Evolutionary conservation across 257 asterid species (phyloP), one percentile per base, ranked within the genome.

Genomic region (Nicotiana noctiflora): DNA sequence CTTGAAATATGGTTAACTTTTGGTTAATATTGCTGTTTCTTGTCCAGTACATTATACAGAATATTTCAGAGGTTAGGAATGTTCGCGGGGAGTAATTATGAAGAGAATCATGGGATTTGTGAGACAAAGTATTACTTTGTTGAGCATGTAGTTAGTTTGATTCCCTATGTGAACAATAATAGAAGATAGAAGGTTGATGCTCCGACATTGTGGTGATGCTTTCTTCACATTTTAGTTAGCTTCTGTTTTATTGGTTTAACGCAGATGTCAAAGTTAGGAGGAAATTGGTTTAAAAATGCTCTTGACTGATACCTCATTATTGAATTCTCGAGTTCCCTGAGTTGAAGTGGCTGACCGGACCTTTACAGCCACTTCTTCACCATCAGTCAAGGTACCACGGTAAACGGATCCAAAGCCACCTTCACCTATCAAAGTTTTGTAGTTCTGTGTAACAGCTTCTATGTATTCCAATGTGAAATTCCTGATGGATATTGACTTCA

Each of bases 371-470:
- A 94, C 97, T 82, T 94, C 98, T 86, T 91, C 86, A 72, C 97
- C 97, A 14, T 94, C 98, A 44, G 88, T 85, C 61, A 91, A 85
- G 79, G 95, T 91, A 52, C 98, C 98, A 75, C 91, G 89, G 66
- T 91, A 94, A 59, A 94, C 98, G 27, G 97, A 76, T 74, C 98
- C 98, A 46, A 94, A 94, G 23, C 97, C 98, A 25, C 98, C 98
- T 89, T 94, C 98, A 61, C 98, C 98, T 82, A 94, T 92, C 88
- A 90, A 76, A 82, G 90, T 86, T 84, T 89, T 91, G 93, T 94
- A 94, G 61, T 83, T 88, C 80, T 91, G 88, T 12, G 95, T 94
- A 40, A 92, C 90, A 46, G 83, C 80, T 82, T 92, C 92, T 80
- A 94, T 85, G 89, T 76, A 90, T 81, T 83, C 87, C 82, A 92